Evolutionary conservation across 768 basidiomycete genomes (phyloP).

Genomic region (Mycena leptocephala): DNA sequence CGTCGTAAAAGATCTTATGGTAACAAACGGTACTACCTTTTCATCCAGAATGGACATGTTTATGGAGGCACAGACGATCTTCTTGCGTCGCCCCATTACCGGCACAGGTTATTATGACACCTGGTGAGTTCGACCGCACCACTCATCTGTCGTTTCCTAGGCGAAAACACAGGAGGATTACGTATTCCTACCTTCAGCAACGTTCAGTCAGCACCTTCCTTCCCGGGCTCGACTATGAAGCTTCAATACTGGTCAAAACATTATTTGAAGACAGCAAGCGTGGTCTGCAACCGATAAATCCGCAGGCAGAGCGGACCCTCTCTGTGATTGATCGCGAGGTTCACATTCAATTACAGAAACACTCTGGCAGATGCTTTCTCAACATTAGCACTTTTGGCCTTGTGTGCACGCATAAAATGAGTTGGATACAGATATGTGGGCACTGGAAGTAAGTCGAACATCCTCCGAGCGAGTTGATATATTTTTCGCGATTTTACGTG

Average conservation of each 20-base stretch:
- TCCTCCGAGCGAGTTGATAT: too few species aligned
- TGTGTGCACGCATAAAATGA: too few species aligned
- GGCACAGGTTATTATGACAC: conserved; percentile 60
- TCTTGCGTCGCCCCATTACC: conserved; percentile 61
- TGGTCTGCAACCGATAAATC: not conserved
- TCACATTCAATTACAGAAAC: not conserved
- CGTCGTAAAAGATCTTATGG: conserved; percentile 61
- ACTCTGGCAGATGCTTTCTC: not conserved
- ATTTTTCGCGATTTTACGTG: too few species aligned
- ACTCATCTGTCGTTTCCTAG: conserved; percentile 32
- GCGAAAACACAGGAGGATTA: conserved; percentile 62
- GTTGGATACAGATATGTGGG: too few species aligned
- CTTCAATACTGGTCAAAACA: not conserved
- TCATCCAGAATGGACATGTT: conserved; percentile 64
- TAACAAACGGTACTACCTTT: conserved; percentile 62
- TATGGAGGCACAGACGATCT: conserved; percentile 62
- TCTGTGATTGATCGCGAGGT: too few species aligned
- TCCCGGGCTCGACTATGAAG: not conserved
- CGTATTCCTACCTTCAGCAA: conserved; percentile 48
- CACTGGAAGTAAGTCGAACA: too few species aligned
- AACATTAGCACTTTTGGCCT: too few species aligned
- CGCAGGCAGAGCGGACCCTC: too few species aligned
- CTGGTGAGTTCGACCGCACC: conserved; percentile 47
- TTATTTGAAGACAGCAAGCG: not conserved
- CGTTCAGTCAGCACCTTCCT: not conserved